phyloP scores from a whole-genome alignment of 352 stramenopile genomes.

The Phytophthora palmivora region DNA sequence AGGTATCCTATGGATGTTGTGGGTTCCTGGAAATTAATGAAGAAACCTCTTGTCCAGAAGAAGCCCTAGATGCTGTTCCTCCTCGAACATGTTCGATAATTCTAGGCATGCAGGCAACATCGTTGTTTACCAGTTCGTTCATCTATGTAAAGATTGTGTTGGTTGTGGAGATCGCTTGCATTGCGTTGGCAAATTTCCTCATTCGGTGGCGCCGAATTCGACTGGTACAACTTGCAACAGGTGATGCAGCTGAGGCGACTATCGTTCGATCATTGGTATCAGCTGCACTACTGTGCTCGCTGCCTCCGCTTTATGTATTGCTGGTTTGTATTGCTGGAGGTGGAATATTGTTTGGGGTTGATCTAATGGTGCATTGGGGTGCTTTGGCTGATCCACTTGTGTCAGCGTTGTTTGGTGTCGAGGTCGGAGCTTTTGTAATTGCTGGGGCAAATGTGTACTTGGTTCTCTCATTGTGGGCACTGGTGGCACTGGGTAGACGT shows the following conservation, averaged over 20 bases:
- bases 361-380: constrained; percentile 51
- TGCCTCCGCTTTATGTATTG: constrained; percentile 48
- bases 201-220: constrained; percentile 58
- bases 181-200: constrained; percentile 56
- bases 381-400: constrained; percentile 43
- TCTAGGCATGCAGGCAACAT: constrained; percentile 32
- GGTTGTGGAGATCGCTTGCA: constrained; percentile 41
- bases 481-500: constrained; percentile 36
- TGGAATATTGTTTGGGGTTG: constrained; percentile 43
- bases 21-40: constrained; percentile 52
- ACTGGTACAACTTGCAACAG: constrained; percentile 42
- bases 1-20: constrained; percentile 58
- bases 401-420: constrained; percentile 47
- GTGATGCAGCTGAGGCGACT: constrained; percentile 13
- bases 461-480: constrained; percentile 36
- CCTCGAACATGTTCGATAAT: constrained; percentile 47
- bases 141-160: constrained; percentile 44
- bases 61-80: constrained; percentile 47
- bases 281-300: constrained; percentile 42
- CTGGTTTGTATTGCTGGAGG: constrained; percentile 32
- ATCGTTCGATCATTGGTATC: constrained; percentile 46
- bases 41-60: constrained; percentile 49
- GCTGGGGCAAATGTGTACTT: constrained; percentile 23
- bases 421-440: constrained; percentile 41
- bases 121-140: constrained; percentile 49